phyloP scores from a whole-genome alignment of 371 early-diverging fungal genomes.

The Circinella minor region DNA sequence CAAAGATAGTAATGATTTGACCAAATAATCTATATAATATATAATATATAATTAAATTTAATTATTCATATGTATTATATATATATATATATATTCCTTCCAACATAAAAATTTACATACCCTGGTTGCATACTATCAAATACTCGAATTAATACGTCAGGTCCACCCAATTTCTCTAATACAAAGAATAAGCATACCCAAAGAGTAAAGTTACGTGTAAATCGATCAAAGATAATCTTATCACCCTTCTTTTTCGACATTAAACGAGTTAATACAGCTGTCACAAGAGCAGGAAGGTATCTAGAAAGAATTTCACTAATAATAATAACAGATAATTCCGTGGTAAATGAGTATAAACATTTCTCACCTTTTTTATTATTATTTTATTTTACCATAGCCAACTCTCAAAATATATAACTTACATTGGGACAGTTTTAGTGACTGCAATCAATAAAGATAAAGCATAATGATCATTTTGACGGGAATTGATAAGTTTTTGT shows the following conservation, averaged over 20 bases:
- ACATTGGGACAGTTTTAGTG: conserved; percentile 72
- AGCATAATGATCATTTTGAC: conserved; percentile 84
- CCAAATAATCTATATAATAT: conserved; percentile 63
- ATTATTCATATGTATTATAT: no score
- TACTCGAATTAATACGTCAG: conserved; percentile 69
- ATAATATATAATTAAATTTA: no score
- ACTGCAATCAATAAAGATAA: conserved; percentile 81
- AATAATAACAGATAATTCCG: not conserved
- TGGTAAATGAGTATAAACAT: conserved; percentile 1
- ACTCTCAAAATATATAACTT: conserved; percentile 28
- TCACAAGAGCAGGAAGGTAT: conserved; percentile 80
- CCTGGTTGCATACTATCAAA: conserved; percentile 82
- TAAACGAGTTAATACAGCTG: conserved; percentile 79
- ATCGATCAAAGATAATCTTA: conserved; percentile 49
- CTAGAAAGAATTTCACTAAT: conserved; percentile 56
- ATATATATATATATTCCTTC: no score
- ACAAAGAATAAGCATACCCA: conserved; percentile 77
- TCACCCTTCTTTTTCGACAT: conserved; percentile 69
- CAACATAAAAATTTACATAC: conserved; percentile 31
- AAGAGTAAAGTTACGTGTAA: conserved; percentile 78
- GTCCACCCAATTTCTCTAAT: conserved; percentile 62
- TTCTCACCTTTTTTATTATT: no score
- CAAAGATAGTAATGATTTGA: conserved; percentile 67
- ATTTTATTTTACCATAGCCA: no score
- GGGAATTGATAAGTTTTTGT: conserved; percentile 88